Evolutionary conservation across 768 basidiomycete species (phyloP), one percentile per base, ranked within the genome.

Genomic region (Lentinus tigrinus): DNA sequence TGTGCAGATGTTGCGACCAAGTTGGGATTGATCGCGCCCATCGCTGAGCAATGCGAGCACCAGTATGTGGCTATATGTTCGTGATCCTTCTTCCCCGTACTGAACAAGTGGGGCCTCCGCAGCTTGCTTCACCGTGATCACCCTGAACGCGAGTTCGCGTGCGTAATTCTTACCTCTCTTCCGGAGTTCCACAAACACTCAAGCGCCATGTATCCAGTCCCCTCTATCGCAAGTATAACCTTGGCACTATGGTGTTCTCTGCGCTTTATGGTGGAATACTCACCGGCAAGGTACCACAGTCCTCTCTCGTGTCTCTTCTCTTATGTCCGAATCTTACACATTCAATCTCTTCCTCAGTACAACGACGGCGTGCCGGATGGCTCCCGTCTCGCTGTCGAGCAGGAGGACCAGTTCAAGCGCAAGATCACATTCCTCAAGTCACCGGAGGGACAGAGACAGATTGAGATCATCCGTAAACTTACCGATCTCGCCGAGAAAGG

Each of bases 111-210:
- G n/a, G n/a, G n/a, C n/a, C n/a, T n/a, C n/a, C n/a, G 69, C 68
- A 88, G 84, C 66, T 83, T 91, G 83, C 80, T 93, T 70, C 80
- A 86, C 70, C 84, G 91, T n/a, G 87, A 92, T 57, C 79, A 85
- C 11, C 84, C 89, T n/a, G 92, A 93, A 73, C 81, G 81, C 61
- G 89, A 93, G 77, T 91, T 88, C 72, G 77, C 73, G 80, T 84
- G 63, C 52, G 78, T 67, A 3, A 8, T 17, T 13, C n/a, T 28
- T 3, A 9, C 24, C 21, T 16, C 13, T 37, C 49, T 14, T 8
- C 21, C 40, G 37, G 17, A n/a, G n/a, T n/a, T 34, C 16, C 21
- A 31, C 36, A n/a, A 10, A 11, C 17, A 9, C 21, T 24, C 34
- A 23, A 19, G 10, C 34, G 23, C 14, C 6, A 14, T 4, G n/a